Evolutionary conservation across 176 grass and related monocot genomes (phyloP).

Genomic region (Elymus sibiricus): DNA sequence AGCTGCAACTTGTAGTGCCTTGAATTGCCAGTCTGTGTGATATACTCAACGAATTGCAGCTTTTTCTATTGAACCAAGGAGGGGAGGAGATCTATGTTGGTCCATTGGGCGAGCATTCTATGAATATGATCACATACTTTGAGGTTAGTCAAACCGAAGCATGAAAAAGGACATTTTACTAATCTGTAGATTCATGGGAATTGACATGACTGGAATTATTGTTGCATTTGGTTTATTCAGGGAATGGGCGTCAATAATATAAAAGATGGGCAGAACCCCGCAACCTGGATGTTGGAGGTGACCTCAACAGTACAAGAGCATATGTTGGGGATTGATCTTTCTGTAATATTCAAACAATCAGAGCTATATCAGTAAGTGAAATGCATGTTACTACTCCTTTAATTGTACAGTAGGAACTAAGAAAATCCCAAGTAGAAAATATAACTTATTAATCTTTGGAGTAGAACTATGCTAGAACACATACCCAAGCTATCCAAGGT

Average conservation of each 20-base stretch:
- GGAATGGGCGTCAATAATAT: constrained; percentile 11
- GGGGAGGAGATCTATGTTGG: constrained; percentile 30
- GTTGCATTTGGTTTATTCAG: constrained; percentile 11
- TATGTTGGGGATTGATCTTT: not conserved
- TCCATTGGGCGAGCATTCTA: not conserved
- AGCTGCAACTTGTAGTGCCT: not conserved
- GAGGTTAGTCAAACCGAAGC: not conserved
- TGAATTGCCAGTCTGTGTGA: not conserved
- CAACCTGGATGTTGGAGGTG: constrained; percentile 24
- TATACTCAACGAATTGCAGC: not conserved
- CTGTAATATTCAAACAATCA: constrained; percentile 11
- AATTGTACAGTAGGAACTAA: not conserved
- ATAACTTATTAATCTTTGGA: not conserved
- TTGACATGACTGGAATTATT: not conserved
- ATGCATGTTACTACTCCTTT: not conserved
- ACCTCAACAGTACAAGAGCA: constrained; percentile 11
- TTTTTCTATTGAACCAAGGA: not conserved
- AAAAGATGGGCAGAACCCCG: constrained; percentile 25
- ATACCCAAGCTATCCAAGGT: not conserved
- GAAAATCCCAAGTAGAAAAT: not conserved
- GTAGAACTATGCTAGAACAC: not conserved
- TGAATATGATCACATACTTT: not conserved
- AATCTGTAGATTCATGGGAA: not conserved
- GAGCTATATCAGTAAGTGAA: constrained; percentile 27
- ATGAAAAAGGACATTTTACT: not conserved